Evolutionary conservation across 2,329 filamentous ascomycete genomes (phyloP), one percentile per base, ranked within the genome.

Genomic region (Geosmithia flava): DNA sequence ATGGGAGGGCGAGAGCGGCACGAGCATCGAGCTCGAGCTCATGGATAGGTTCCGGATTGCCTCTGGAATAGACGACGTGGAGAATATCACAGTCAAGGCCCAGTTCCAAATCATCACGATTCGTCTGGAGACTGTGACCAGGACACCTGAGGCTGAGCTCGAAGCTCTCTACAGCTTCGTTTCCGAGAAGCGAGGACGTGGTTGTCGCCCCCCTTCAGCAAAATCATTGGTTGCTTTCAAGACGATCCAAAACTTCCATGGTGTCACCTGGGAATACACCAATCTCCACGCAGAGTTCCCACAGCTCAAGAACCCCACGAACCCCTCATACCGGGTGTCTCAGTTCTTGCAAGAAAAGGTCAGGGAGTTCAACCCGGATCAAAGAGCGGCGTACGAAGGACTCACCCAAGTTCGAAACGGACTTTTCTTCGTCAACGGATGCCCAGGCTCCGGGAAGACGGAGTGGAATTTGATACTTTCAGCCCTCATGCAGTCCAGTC

Each of bases 11-110:
- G 49, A 55, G 0, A 51, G 59, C 1, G 61, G 60, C 0, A 46
- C 48, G 0, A 51, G 58, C 2, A 13, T 58, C 2, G 55, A 63
- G 10, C 19, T 62, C 58, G 46, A 85, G 69, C 61, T 85, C 70
- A 65, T 84, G 80, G 48, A 76, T 64, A 70, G 80, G 72, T 65
- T 85, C 78, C 68, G 81, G 73, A 59, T 81, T 74, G 59, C 76
- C 72, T 16, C 75, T 70, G 0, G 50, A 3, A 53, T 61, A 0
- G 50, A 55, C 1, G 53, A 60, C 7, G 46, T 56, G 5, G 6
- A 37, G 2, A 50, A 39, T 5, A 47, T 61, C 1, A 44, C n/a
- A 1, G 7, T 62, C 33, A 55, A 1, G 11, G 3, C 45, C 0
- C 54, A 50, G 1, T 42, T 44, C 1, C 58, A 60, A 15, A 47